These are phyloP conservation scores for Camelina neglecta DNA, from an alignment of 345 rosid genomes.

Conservation along the genomic window DNA sequence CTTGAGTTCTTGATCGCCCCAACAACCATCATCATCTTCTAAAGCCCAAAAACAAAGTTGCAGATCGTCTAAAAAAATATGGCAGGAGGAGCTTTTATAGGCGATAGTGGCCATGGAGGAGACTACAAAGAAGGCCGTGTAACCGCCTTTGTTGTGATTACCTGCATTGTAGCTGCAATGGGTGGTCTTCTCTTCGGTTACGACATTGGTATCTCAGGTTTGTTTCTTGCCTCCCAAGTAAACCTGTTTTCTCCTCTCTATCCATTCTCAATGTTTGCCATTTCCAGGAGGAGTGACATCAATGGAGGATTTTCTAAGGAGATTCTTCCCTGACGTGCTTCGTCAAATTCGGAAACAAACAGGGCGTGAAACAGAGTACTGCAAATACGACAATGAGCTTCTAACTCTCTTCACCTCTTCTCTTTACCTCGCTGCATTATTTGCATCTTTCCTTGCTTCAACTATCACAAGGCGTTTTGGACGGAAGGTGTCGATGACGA, in stretches of 20 bases:
- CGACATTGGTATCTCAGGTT: slow-evolving; percentile 60
- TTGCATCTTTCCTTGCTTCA: slow-evolving; percentile 46
- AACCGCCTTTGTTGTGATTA: slow-evolving; percentile 30
- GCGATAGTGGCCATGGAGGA: slow-evolving; percentile 5
- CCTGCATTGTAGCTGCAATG: slow-evolving; percentile 46
- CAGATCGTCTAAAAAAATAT: not conserved
- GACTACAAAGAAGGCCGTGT: slow-evolving; percentile 3
- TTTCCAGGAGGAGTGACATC: slow-evolving; percentile 56
- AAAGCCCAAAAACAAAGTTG: slow-evolving; percentile 5
- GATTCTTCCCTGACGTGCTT: slow-evolving; percentile 50
- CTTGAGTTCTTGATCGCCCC: not conserved
- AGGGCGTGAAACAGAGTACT: slow-evolving; percentile 44
- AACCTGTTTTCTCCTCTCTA: not conserved
- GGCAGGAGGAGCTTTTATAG: slow-evolving; percentile 26
- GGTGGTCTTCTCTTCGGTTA: slow-evolving; percentile 58
- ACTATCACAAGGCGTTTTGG: slow-evolving; percentile 39
- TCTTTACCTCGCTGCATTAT: slow-evolving; percentile 52
- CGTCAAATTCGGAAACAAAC: slow-evolving; percentile 5
- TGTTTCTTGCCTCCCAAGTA: slow-evolving; percentile 19
- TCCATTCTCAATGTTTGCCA: not conserved
- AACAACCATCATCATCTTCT: slow-evolving; percentile 1
- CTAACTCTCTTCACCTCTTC: slow-evolving; percentile 55
- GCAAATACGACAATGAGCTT: slow-evolving; percentile 50
- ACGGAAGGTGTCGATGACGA: slow-evolving; percentile 45
- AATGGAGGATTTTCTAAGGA: slow-evolving; percentile 50